phyloP scores from a whole-genome alignment of 805 yeast genomes.

The Barnettozyma wickerhamii region DNA sequence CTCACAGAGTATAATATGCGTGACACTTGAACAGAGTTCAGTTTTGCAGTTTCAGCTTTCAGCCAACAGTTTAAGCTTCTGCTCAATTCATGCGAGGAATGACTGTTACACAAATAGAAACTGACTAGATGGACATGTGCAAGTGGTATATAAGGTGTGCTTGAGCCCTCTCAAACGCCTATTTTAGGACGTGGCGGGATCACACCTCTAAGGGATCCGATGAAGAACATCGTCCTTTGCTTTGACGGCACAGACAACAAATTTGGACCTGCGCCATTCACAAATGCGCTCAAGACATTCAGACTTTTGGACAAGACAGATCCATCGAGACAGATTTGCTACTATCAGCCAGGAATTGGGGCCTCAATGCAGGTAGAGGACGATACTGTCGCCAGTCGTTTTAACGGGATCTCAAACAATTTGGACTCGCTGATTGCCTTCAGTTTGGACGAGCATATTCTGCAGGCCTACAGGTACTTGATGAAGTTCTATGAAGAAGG shows the following conservation, averaged over 20 bases:
- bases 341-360: constrained; percentile 70
- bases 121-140: too few species aligned
- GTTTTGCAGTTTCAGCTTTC: background rate
- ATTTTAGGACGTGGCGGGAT: background rate
- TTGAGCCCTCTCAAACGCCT: too few species aligned
- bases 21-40: too few species aligned
- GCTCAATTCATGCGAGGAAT: background rate
- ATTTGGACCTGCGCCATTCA: constrained; percentile 50
- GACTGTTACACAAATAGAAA: background rate
- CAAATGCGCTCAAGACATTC: constrained; percentile 51
- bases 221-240: constrained; percentile 49
- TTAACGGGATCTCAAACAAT: constrained; percentile 19
- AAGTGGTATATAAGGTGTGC: too few species aligned
- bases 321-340: constrained; percentile 42
- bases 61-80: background rate
- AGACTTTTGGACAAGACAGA: constrained; percentile 45
- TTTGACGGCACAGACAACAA: constrained; percentile 61
- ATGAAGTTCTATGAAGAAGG: constrained; percentile 45
- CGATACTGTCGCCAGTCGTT: constrained; percentile 17
- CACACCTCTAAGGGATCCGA: background rate
- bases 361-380: constrained; percentile 40
- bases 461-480: constrained; percentile 51
- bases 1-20: too few species aligned
- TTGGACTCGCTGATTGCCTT: constrained; percentile 49
- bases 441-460: constrained; percentile 51